phyloP scores from a whole-genome alignment of 805 yeast genomes.

The Lachancea nothofagi region DNA sequence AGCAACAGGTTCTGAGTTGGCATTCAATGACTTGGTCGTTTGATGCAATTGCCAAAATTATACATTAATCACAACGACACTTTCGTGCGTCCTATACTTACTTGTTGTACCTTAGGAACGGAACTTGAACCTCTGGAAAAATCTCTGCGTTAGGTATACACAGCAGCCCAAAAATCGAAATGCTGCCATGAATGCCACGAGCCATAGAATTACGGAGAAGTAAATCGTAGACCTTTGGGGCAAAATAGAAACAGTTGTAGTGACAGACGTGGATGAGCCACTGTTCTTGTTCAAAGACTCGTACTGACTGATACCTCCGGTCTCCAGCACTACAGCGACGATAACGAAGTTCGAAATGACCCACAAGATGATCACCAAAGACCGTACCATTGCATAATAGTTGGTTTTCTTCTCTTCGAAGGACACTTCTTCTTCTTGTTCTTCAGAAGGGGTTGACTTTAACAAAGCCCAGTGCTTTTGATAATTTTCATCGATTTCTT shows the following conservation, averaged over 20 bases:
- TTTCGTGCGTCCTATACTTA: not conserved
- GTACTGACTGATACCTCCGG: conserved; percentile 65
- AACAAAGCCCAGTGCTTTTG: conserved; percentile 57
- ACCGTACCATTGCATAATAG: conserved; percentile 86
- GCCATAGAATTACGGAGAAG: conserved; percentile 82
- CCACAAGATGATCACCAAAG: conserved; percentile 87
- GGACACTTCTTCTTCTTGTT: conserved; percentile 31
- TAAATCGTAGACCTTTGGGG: conserved; percentile 54
- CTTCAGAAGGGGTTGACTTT: conserved; percentile 38
- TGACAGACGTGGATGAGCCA: conserved; percentile 14
- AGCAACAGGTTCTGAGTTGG: not conserved
- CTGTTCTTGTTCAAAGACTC: conserved; percentile 20
- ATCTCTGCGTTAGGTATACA: conserved; percentile 44
- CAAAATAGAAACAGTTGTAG: conserved; percentile 21
- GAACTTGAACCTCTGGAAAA: conserved; percentile 20
- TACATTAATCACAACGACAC: too few relatives aligned
- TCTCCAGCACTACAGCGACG: conserved; percentile 74
- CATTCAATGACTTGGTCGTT: too few relatives aligned
- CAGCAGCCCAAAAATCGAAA: conserved; percentile 75
- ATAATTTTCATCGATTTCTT: conserved; percentile 73
- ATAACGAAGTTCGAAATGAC: conserved; percentile 77
- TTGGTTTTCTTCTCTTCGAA: conserved; percentile 58
- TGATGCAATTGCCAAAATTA: not conserved
- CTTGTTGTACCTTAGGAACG: conserved; percentile 1
- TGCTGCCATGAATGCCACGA: conserved; percentile 85